A percentile compares a stretch with the other conserved stretches of the same genome.
Conservation (phyloP, 2,329 filamentous ascomycete species). For the Sarocladiaceae sp. region DNA sequence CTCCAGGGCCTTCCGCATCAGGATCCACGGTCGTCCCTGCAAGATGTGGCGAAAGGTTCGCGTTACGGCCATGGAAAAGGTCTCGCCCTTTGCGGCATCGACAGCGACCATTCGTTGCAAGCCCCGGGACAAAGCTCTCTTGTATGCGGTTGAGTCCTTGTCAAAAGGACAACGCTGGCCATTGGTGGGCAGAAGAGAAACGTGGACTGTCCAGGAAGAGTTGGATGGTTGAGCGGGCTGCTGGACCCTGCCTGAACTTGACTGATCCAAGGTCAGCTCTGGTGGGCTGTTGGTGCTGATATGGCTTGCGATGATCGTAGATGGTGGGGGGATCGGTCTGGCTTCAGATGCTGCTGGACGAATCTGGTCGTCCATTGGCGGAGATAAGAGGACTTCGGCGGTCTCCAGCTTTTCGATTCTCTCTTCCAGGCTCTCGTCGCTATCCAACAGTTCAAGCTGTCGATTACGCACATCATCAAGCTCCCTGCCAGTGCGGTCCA, state of each 20-base stretch:
- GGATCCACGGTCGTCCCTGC: constrained; percentile 46
- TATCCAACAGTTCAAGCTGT: constrained; percentile 43
- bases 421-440: constrained; percentile 47
- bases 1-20: constrained; percentile 29
- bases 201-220: constrained; percentile 50
- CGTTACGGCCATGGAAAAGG: constrained; percentile 42
- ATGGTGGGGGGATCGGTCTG: not conserved
- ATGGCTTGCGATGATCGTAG: constrained; percentile 12
- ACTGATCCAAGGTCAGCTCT: not conserved
- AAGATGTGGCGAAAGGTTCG: constrained; percentile 44
- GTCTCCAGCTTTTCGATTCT: constrained; percentile 42
- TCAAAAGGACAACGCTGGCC: constrained; percentile 54
- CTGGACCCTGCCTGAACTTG: not conserved
- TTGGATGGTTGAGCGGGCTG: not conserved
- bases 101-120: constrained; percentile 52
- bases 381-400: constrained; percentile 17
- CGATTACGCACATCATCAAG: constrained; percentile 40
- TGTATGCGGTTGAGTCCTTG: constrained; percentile 55
- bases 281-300: not conserved
- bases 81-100: constrained; percentile 39
- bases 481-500: constrained; percentile 33
- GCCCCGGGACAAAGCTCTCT: constrained; percentile 53
- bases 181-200: constrained; percentile 50
- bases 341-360: not conserved
- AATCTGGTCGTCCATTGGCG: constrained; percentile 16